A percentile compares a stretch with the other conserved stretches of the same genome.
These are phyloP conservation scores for Ophiostoma sp. DNA, from an alignment of 2,329 filamentous ascomycete genomes.

Conservation along the genomic window DNA sequence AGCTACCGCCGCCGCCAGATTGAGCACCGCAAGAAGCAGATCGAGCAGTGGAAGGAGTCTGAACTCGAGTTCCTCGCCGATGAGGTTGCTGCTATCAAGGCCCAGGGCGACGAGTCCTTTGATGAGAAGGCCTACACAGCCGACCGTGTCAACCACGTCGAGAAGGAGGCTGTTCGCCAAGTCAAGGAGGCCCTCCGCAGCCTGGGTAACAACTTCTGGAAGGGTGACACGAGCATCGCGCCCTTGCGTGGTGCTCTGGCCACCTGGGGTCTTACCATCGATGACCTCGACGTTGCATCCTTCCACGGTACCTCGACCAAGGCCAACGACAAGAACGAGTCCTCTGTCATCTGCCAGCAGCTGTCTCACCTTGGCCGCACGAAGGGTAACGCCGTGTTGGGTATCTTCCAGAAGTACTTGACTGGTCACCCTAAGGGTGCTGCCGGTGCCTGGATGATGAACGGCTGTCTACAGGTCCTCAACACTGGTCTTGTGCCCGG, in stretches of 20 bases:
- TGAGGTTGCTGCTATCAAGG: slow-evolving; percentile 85
- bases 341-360: slow-evolving; percentile 93
- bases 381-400: slow-evolving; percentile 93
- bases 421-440: slow-evolving; percentile 99
- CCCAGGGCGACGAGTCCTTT: slow-evolving; percentile 63
- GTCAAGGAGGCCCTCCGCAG: slow-evolving; percentile 89
- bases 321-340: slow-evolving; percentile 99
- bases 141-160: slow-evolving; percentile 79
- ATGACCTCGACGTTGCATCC: slow-evolving; percentile 89
- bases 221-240: slow-evolving; percentile 85
- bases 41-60: slow-evolving; percentile 93
- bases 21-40: slow-evolving; percentile 86
- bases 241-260: slow-evolving; percentile 92
- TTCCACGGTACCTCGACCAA: slow-evolving; percentile 99
- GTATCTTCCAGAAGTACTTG: slow-evolving; percentile 99
- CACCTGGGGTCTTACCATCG: slow-evolving; percentile 96
- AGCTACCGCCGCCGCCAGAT: slow-evolving; percentile 95
- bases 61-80: slow-evolving; percentile 90
- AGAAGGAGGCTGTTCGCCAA: slow-evolving; percentile 80
- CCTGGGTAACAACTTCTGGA: slow-evolving; percentile 99
- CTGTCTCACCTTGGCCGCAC: slow-evolving; percentile 87
- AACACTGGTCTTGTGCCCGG: slow-evolving; percentile 91
- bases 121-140: slow-evolving; percentile 79
- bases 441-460: slow-evolving; percentile 99
- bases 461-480: slow-evolving; percentile 91